Base-by-base conservation (phyloP, 148 eudicot species). In the Drosera capensis region DNA sequence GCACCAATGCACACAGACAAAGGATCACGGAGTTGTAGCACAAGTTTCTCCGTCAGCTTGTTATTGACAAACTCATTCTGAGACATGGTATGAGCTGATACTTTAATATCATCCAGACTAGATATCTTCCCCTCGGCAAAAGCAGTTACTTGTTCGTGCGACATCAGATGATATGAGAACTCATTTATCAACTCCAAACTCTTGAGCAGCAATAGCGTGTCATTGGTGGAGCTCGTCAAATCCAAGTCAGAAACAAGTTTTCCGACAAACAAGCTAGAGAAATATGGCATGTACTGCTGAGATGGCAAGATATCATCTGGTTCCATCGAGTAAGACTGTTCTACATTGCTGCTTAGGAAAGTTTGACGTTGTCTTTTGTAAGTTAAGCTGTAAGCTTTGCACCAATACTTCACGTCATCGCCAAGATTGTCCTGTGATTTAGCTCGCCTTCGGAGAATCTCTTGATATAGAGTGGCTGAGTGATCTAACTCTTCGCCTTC, bases 11-110 rank as follows among this genome's bases (percentile, higher is more conserved):
- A 83, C 34, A 78, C 60, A 23, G 77, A 57, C 48, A 86, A 62
- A 40, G 93, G 72, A 55, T 90, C 93, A 60, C 79, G 72, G 78
- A 90, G 64, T 63, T 84, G 95, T 66, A 78, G 95, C 62, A 78
- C 80, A 51, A 90, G 59, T 62, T 84, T 90, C 51, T 90, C 93
- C n/a, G 95, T 75, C 65, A 90, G 59, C 54, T 75, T 80, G 47
- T 54, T 63, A 59, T 68, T 90, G 52, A 80, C 79, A 62, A 90
- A 84, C 48, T 84, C 85, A 61, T 65, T 54, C 53, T 69, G 72
- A 31, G 75, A 44, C 34, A 78, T 49, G 24, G 45, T 67, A 54
- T 68, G 63, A 54, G 64, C 63, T 35, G 53, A 17, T 26, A 60
- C 69, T 61, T 64, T 76, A 26, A 80, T 58, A 41, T 51, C 54